A percentile compares a stretch with the other conserved stretches of the same genome.
Conservation (phyloP, 441 rosid genomes). For the Gossypium gossypioides region DNA sequence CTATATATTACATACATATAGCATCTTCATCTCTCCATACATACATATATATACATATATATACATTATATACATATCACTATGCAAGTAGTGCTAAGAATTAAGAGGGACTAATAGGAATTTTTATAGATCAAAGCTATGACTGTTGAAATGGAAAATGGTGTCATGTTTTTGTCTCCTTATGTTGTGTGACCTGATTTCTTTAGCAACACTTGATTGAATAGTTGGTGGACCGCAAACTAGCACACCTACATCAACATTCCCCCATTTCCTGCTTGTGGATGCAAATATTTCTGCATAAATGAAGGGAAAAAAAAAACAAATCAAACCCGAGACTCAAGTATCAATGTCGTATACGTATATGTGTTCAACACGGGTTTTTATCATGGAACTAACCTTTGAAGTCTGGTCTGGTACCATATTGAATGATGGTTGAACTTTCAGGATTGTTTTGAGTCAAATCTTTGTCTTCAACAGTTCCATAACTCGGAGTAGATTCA, state of each 20-base stretch:
- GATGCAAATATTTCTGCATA: conserved; percentile 57
- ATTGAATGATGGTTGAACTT: conserved; percentile 19
- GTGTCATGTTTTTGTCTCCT: conserved; percentile 33
- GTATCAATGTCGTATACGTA: not conserved
- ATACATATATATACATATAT: not conserved
- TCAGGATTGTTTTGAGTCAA: conserved; percentile 12
- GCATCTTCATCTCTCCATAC: not conserved
- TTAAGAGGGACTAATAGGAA: not conserved
- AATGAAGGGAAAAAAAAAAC: not conserved
- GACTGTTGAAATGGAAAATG: conserved; percentile 24
- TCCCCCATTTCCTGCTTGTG: conserved; percentile 45
- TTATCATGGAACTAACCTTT: conserved; percentile 27
- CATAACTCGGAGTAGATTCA: conserved; percentile 7
- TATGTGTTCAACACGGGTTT: not conserved
- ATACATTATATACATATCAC: not conserved
- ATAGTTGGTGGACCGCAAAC: conserved; percentile 73
- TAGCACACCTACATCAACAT: conserved; percentile 74
- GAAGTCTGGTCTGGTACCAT: conserved; percentile 64
- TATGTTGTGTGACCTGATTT: conserved; percentile 51
- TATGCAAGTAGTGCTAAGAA: not conserved
- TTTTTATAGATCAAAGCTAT: conserved; percentile 38
- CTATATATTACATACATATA: not conserved
- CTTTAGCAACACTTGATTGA: conserved; percentile 63
- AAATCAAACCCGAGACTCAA: not conserved
- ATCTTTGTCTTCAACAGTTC: conserved; percentile 12